Evolutionary conservation across 805 yeast species (phyloP).

Genomic region (Candida hispaniensis): DNA sequence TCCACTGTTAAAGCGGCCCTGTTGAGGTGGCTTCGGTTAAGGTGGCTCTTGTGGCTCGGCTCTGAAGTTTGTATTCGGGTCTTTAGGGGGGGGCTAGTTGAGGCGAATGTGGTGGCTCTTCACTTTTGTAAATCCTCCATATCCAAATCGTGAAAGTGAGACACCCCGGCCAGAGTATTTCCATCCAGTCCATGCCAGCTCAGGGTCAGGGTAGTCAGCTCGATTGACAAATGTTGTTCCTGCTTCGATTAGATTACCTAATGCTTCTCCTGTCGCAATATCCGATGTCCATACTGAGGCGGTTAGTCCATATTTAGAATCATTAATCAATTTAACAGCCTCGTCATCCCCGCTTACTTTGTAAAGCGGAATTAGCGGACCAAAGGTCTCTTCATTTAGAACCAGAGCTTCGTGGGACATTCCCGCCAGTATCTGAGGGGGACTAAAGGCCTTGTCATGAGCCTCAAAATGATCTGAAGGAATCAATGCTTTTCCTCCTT

Average conservation of each 20-base stretch:
- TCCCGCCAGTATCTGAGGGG: conserved; percentile 73
- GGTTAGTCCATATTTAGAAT: conserved; percentile 73
- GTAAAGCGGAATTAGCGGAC: conserved; percentile 72
- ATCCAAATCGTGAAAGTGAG: conserved; percentile 56
- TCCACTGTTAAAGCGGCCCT: too few species aligned
- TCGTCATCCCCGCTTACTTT: conserved; percentile 67
- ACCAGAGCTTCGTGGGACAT: conserved; percentile 49
- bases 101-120: conserved; percentile 30
- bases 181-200: conserved; percentile 67
- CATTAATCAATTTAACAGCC: conserved; percentile 62
- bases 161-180: conserved; percentile 65
- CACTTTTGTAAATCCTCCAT: conserved; percentile 31
- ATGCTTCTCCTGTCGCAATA: conserved; percentile 52
- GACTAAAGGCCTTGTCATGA: conserved; percentile 54
- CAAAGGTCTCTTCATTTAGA: conserved; percentile 77
- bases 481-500: conserved; percentile 41
- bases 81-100: too few species aligned
- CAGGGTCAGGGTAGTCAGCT: conserved; percentile 52
- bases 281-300: conserved; percentile 76
- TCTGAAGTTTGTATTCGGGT: too few species aligned
- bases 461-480: conserved; percentile 48
- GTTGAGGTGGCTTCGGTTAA: too few species aligned
- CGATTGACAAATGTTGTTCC: conserved; percentile 59
- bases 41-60: too few species aligned
- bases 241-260: conserved; percentile 48